phyloP scores from a whole-genome alignment of 768 basidiomycete genomes.

The Mycena albidolilacea region DNA sequence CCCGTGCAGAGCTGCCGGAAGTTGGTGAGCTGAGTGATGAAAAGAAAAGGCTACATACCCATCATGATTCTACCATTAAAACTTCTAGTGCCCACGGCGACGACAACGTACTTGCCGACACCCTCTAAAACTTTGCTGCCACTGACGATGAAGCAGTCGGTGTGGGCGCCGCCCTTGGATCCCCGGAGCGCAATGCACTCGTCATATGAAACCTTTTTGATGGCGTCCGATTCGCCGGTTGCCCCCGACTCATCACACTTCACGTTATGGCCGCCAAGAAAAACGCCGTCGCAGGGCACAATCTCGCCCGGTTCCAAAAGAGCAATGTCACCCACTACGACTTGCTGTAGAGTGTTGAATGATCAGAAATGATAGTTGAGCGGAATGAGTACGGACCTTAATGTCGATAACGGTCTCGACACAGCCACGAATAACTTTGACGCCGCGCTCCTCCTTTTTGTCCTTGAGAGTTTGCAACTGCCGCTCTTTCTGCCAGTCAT shows the following conservation, averaged over 20 bases:
- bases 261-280: constrained; percentile 92
- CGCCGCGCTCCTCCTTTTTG: constrained; percentile 93
- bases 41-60: constrained; percentile 61
- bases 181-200: no score
- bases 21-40: no score
- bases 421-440: constrained; percentile 86
- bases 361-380: constrained; percentile 31
- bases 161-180: no score
- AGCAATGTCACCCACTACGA: constrained; percentile 95
- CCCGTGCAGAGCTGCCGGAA: constrained; percentile 78
- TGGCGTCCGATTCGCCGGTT: constrained; percentile 95
- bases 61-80: constrained; percentile 65
- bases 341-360: constrained; percentile 66
- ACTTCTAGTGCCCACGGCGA: no score
- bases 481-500: constrained; percentile 98
- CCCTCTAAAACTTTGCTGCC: constrained; percentile 97
- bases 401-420: constrained; percentile 82
- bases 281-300: constrained; percentile 95
- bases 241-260: constrained; percentile 97
- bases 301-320: constrained; percentile 96
- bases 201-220: no score
- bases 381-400: constrained; percentile 63
- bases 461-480: constrained; percentile 95
- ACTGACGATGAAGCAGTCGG: constrained; percentile 65
- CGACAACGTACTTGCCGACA: constrained; percentile 92